Evolutionary conservation across 495 filamentous ascomycete species (phyloP), one percentile per base, ranked within the genome.

Genomic region (Penicillium crystallinum): DNA sequence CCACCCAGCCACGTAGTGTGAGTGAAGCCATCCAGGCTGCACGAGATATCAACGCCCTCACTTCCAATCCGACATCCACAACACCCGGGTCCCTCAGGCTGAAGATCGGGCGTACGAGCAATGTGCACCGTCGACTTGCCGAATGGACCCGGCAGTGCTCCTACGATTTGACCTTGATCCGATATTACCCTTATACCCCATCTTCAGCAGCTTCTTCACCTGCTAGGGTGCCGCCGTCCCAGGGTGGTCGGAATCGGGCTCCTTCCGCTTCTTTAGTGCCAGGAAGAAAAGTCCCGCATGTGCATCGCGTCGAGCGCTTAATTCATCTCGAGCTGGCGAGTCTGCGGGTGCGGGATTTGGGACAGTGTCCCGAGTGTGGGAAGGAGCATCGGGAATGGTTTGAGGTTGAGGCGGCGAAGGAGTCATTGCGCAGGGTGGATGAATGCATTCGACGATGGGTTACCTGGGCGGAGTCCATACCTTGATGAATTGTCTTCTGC

Each of bases 371-470:
- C 7, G 80, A 80, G 7, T 99, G 93, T 65, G 91, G 91, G 10
- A 89, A 84, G 67, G 85, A 88, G 58, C 95, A 99, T 69, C 75
- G 83, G 33, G 93, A 99, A 67, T 99, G 93, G 93, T 97, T 99
- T 68, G 91, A 93, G 68, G 82, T 97, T 6, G 82, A 88, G 45
- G 90, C 89, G 2, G 81, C 70, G 15, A 80, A 84, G 58, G 75
- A 85, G 10, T 87, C 85, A 0, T 71, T 97, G 10, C 79, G 73
- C 49, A 78, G 69, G 21, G 86, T 97, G 5, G 91, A 99, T 76
- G 90, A 88, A 49, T 81, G 90, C 43, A 82, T 97, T 21, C 81
- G 84, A 61, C 73, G 90, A 53, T 97, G 95, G 93, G 84, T 91
- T 39, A 77, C 78, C 6, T 97, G 91, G 89, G 88, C 72, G 4